Conservation (phyloP, 1,284 basidiomycete genomes). For the Prillingera fragicola region DNA sequence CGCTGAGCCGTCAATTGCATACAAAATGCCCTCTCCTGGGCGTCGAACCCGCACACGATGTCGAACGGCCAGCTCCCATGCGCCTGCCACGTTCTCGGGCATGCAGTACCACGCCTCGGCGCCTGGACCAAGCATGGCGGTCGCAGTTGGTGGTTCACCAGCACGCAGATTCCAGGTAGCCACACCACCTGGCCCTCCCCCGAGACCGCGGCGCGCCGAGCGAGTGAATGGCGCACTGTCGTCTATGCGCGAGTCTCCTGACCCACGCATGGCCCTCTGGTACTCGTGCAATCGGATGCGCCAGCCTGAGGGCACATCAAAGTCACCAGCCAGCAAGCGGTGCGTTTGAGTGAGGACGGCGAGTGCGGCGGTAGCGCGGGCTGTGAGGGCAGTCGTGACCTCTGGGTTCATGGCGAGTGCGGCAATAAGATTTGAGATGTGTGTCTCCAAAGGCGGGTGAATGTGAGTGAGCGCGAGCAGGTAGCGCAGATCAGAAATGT, state of each 20-base stretch:
- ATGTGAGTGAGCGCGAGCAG: slow-evolving; percentile 39
- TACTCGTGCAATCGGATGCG: neutral
- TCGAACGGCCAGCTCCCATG: slow-evolving; percentile 27
- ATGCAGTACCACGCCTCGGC: slow-evolving; percentile 30
- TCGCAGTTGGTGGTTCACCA: slow-evolving; percentile 32
- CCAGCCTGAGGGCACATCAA: slow-evolving; percentile 28
- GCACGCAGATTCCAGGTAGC: slow-evolving; percentile 33
- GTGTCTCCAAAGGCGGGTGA: slow-evolving; percentile 34
- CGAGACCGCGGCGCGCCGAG: slow-evolving; percentile 13
- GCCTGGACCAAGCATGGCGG: slow-evolving; percentile 5
- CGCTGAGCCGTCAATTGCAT: slow-evolving; percentile 26
- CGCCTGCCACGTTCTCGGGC: slow-evolving; percentile 29
- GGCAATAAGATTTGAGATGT: slow-evolving; percentile 40
- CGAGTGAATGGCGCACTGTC: neutral
- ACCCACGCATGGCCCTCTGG: too few species aligned
- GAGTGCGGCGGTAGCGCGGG: slow-evolving; percentile 18
- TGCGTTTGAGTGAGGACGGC: slow-evolving; percentile 30
- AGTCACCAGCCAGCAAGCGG: slow-evolving; percentile 25
- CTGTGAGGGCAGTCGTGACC: slow-evolving; percentile 29
- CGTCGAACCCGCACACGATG: slow-evolving; percentile 30
- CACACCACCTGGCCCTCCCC: slow-evolving; percentile 33
- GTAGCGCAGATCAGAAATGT: slow-evolving; percentile 23
- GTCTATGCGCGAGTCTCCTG: too few species aligned
- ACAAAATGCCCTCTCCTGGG: slow-evolving; percentile 32
- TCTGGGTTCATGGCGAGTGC: slow-evolving; percentile 32